Percentiles rank a stretch among this genome's conserved stretches.
Conservation (phyloP, 2,329 filamentous ascomycete genomes). For the Aureobasidium sp. region DNA sequence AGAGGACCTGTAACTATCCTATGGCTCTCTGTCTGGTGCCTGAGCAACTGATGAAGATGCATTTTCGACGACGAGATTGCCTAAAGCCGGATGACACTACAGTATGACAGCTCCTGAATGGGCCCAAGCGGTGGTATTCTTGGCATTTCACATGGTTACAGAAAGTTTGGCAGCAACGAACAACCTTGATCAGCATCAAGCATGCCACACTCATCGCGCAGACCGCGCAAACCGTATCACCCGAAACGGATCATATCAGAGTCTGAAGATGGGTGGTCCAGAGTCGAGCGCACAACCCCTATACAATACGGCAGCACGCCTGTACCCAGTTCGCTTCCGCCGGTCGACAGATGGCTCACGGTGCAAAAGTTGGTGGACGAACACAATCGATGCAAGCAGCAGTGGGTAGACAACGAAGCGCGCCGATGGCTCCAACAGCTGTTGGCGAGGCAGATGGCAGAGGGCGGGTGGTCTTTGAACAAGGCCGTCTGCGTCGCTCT, state of each 20-base stretch:
- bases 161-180: not conserved
- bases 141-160: not conserved
- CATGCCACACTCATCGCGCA: conserved; percentile 15
- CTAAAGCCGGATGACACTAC: not conserved
- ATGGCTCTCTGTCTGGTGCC: no score
- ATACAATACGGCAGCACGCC: not conserved
- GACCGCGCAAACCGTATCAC: not conserved
- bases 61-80: not conserved
- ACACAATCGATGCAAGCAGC: not conserved
- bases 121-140: not conserved
- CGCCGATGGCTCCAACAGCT: conserved; percentile 3
- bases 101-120: not conserved
- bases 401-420: not conserved
- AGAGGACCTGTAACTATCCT: not conserved
- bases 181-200: not conserved
- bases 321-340: not conserved
- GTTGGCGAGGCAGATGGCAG: conserved; percentile 11
- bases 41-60: not conserved
- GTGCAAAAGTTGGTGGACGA: conserved; percentile 11
- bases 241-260: not conserved
- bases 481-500: conserved; percentile 24
- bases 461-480: conserved; percentile 18
- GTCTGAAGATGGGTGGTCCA: conserved; percentile 12
- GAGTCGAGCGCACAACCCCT: conserved; percentile 2
- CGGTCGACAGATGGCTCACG: conserved; percentile 9